Evolutionary conservation across 1,139 yeast genomes (phyloP).

Genomic region (Yamadazyma siamensis): DNA sequence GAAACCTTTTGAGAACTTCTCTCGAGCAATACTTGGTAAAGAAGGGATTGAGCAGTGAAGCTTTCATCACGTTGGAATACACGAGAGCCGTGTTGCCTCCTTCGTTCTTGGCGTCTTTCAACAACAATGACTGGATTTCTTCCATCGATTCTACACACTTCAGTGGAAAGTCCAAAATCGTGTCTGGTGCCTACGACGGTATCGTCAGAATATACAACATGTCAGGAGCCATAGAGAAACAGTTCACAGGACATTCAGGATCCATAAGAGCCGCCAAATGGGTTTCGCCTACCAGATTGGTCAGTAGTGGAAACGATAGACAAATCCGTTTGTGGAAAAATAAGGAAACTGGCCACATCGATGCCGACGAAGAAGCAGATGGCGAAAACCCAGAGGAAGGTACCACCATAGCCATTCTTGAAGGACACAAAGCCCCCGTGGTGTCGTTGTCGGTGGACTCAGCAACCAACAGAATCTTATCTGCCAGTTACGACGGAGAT

Average conservation of each 20-base stretch:
- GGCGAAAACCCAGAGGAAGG: conserved; percentile 58
- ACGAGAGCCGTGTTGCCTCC: conserved; percentile 94
- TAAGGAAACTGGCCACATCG: conserved; percentile 25
- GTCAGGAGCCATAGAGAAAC: conserved; percentile 80
- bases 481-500: conserved; percentile 82
- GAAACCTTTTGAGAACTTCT: conserved; percentile 72
- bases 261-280: conserved; percentile 81
- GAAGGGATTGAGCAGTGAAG: conserved; percentile 81
- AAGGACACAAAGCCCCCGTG: conserved; percentile 88
- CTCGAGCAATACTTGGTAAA: conserved; percentile 73
- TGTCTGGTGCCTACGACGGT: conserved; percentile 94
- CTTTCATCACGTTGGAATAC: conserved; percentile 77
- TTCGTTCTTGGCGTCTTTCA: conserved; percentile 79
- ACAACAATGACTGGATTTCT: conserved; percentile 95
- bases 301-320: conserved; percentile 87
- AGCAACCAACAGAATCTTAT: conserved; percentile 56
- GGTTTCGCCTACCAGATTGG: conserved; percentile 70
- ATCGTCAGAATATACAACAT: conserved; percentile 84
- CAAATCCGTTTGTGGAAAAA: conserved; percentile 87
- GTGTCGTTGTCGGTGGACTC: conserved; percentile 65
- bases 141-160: conserved; percentile 55
- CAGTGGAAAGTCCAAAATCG: conserved; percentile 47
- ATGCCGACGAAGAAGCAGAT: conserved; percentile 23
- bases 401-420: conserved; percentile 74
- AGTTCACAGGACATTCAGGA: conserved; percentile 83